Evolutionary conservation across 192 early-diverging fungal species (phyloP).

Genomic region (Backusella tuberculispora): DNA sequence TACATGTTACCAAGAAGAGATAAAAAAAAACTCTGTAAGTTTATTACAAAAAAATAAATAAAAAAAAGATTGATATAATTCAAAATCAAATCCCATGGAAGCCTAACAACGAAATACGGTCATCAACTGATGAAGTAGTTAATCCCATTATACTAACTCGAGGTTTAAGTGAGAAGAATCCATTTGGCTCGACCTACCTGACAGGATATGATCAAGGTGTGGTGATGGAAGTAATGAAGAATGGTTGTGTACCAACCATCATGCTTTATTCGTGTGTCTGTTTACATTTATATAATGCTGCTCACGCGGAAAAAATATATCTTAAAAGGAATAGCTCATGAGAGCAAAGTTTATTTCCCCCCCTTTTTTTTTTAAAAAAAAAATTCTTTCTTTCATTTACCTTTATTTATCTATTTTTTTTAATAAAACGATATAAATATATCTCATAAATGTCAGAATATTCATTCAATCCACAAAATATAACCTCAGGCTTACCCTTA

Average conservation of each 20-base stretch:
- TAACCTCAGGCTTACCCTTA: slow-evolving; percentile 60
- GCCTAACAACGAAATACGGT: slow-evolving; percentile 24
- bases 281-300: not conserved
- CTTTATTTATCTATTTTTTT: not conserved
- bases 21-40: slow-evolving; percentile 7
- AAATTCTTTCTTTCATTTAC: not conserved
- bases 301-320: not conserved
- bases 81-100: slow-evolving; percentile 37
- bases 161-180: slow-evolving; percentile 65
- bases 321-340: not conserved
- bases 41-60: not conserved
- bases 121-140: slow-evolving; percentile 31
- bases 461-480: slow-evolving; percentile 33
- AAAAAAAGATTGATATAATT: slow-evolving; percentile 18
- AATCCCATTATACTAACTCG: slow-evolving; percentile 65
- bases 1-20: no score
- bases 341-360: not conserved
- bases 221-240: slow-evolving; percentile 68
- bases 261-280: slow-evolving; percentile 51
- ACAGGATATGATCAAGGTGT: slow-evolving; percentile 61
- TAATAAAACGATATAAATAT: not conserved
- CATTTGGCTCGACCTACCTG: slow-evolving; percentile 69
- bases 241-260: slow-evolving; percentile 61
- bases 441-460: not conserved
- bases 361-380: not conserved